Percentiles rank a stretch among this genome's conserved stretches.
Evolutionary conservation across 495 filamentous ascomycete species (phyloP).

Genomic region (Chaetomidium leptoderma): DNA sequence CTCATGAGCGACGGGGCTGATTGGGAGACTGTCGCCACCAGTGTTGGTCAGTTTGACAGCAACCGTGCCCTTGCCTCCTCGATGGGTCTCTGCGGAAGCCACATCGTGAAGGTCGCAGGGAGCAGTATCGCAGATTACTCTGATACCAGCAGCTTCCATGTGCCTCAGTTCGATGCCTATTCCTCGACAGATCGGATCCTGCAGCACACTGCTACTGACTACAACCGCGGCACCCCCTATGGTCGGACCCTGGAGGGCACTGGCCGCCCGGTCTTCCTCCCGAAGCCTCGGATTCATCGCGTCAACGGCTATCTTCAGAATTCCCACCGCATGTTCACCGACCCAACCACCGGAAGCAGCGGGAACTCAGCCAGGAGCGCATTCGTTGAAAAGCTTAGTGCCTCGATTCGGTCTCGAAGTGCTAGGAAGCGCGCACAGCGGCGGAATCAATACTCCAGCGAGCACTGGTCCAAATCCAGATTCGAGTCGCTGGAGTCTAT

Average conservation of each 20-base stretch:
- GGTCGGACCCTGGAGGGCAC: constrained; percentile 24
- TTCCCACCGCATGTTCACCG: constrained; percentile 23
- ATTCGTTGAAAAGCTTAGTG: constrained; percentile 23
- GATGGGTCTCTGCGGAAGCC: constrained; percentile 11
- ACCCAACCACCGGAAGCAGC: constrained; percentile 12
- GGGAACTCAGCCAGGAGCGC: constrained; percentile 16
- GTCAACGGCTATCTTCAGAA: constrained; percentile 31
- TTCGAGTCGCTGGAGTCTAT: constrained; percentile 14
- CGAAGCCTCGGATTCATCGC: constrained; percentile 24
- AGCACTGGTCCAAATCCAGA: neutral
- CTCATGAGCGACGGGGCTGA: constrained; percentile 25
- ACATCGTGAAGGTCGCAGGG: constrained; percentile 27
- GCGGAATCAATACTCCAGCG: constrained; percentile 9
- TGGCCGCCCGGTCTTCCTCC: constrained; percentile 27
- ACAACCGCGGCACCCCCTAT: constrained; percentile 6
- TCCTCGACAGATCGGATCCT: constrained; percentile 29
- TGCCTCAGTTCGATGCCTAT: constrained; percentile 9
- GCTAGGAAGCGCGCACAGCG: constrained; percentile 8
- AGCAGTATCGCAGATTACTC: constrained; percentile 40
- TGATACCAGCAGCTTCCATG: constrained; percentile 22
- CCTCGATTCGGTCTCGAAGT: constrained; percentile 24
- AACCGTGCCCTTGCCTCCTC: constrained; percentile 23
- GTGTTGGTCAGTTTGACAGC: constrained; percentile 28
- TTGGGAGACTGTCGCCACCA: constrained; percentile 30
- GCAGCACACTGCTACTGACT: constrained; percentile 17